These are phyloP conservation scores for Petunia secreta DNA, from an alignment of 257 asterid species.

Conservation along the genomic window DNA sequence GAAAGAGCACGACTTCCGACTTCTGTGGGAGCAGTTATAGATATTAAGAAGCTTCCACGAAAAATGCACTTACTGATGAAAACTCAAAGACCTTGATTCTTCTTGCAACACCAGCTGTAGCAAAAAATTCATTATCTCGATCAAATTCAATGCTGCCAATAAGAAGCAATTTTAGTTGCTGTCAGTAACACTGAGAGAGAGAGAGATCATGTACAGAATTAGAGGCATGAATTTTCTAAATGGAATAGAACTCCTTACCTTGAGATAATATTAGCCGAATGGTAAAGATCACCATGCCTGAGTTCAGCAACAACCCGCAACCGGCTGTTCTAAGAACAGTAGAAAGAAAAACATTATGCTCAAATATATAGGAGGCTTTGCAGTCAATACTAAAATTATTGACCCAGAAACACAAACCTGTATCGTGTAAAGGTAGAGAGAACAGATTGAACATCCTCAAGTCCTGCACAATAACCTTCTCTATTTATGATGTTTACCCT, in stretches of 20 bases:
- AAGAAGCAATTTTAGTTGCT: constrained; percentile 25
- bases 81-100: constrained; percentile 73
- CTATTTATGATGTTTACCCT: constrained; percentile 39
- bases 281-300: constrained; percentile 83
- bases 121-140: constrained; percentile 80
- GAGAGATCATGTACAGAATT: too few species aligned
- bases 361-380: neutral
- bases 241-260: constrained; percentile 45
- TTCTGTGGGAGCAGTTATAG: too few species aligned
- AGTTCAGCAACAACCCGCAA: constrained; percentile 82
- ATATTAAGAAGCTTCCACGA: constrained; percentile 16
- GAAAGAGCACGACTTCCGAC: neutral
- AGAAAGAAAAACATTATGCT: constrained; percentile 28
- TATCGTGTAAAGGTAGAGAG: constrained; percentile 74
- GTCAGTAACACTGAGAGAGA: neutral
- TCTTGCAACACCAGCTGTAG: constrained; percentile 82
- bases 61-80: constrained; percentile 51
- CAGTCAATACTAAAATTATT: neutral
- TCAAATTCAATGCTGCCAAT: constrained; percentile 77
- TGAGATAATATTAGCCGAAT: constrained; percentile 80
- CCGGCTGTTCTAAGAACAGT: constrained; percentile 49
- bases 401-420: constrained; percentile 45
- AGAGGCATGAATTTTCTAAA: neutral
- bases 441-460: constrained; percentile 71
- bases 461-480: constrained; percentile 68